A percentile compares a stretch with the other conserved stretches of the same genome.
phyloP scores from a whole-genome alignment of 306 rosid species.

The Vigna angularis region DNA sequence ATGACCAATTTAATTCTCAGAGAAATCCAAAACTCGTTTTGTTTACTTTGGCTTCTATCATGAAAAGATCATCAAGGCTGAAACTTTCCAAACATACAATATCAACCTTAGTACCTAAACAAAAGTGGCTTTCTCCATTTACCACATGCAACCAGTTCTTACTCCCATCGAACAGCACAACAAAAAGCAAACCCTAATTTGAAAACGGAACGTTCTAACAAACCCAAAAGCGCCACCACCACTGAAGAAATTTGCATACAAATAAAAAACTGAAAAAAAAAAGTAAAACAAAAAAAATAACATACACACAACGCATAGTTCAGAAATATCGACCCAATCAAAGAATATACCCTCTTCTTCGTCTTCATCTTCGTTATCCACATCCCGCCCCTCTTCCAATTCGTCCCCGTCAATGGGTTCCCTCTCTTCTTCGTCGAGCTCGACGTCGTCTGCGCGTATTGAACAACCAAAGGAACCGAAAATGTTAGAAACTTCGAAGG shows the following conservation, averaged over 20 bases:
- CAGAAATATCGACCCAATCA: background rate
- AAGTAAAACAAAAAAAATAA: background rate
- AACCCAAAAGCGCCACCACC: slow-evolving; percentile 15
- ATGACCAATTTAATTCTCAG: background rate
- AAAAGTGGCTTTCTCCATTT: slow-evolving; percentile 1
- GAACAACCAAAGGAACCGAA: slow-evolving; percentile 30
- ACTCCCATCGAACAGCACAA: background rate
- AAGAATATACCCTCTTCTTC: slow-evolving; percentile 81
- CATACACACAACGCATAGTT: background rate
- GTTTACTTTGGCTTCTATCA: background rate
- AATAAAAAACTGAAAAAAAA: background rate
- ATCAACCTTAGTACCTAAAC: background rate
- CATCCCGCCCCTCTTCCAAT: slow-evolving; percentile 55
- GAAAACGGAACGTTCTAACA: slow-evolving; percentile 38
- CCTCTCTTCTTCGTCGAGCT: slow-evolving; percentile 74
- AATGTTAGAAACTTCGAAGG: slow-evolving; percentile 32
- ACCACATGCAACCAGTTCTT: background rate
- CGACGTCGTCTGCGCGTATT: slow-evolving; percentile 73
- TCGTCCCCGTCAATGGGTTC: slow-evolving; percentile 66
- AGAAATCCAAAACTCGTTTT: background rate
- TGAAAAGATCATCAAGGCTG: background rate
- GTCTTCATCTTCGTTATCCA: slow-evolving; percentile 72
- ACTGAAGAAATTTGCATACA: background rate
- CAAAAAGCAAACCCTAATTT: slow-evolving; percentile 25
- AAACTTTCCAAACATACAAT: background rate